phyloP scores from a whole-genome alignment of 345 rosid species.

The Rhizophora apiculata region DNA sequence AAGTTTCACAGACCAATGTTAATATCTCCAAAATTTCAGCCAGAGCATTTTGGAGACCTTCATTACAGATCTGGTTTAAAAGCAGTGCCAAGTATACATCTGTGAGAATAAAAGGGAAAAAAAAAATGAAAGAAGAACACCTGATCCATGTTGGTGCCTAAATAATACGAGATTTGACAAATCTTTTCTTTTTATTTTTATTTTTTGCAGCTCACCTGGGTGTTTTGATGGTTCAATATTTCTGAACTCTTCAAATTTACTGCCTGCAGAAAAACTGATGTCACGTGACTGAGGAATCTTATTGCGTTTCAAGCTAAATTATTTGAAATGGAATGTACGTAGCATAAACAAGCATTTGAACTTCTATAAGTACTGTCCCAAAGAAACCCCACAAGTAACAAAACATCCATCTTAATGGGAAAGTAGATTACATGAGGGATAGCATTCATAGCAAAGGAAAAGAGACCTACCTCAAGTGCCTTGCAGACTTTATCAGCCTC shows the following conservation, averaged over 20 bases:
- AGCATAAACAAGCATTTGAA: neutral
- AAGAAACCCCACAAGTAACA: neutral
- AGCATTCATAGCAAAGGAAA: constrained; percentile 4
- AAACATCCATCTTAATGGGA: neutral
- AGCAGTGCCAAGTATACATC: constrained; percentile 36
- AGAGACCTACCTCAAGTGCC: constrained; percentile 84
- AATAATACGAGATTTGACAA: constrained; percentile 26
- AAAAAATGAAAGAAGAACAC: constrained; percentile 34
- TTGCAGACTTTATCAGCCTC: constrained; percentile 98
- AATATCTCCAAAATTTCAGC: constrained; percentile 88
- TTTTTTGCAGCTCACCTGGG: constrained; percentile 54
- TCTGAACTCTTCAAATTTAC: constrained; percentile 88
- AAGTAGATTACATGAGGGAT: neutral
- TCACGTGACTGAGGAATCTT: constrained; percentile 33
- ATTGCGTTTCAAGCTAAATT: neutral
- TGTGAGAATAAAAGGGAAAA: constrained; percentile 36
- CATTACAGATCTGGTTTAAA: constrained; percentile 82
- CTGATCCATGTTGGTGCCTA: constrained; percentile 29
- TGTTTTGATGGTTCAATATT: constrained; percentile 62
- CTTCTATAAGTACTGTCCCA: neutral
- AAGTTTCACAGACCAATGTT: constrained; percentile 76
- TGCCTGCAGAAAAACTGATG: constrained; percentile 63
- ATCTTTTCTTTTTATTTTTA: neutral
- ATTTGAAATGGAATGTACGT: neutral
- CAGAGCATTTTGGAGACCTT: constrained; percentile 80